Evolutionary conservation across 345 rosid genomes (phyloP), one percentile per base, ranked within the genome.

Genomic region (Brassica juncea): DNA sequence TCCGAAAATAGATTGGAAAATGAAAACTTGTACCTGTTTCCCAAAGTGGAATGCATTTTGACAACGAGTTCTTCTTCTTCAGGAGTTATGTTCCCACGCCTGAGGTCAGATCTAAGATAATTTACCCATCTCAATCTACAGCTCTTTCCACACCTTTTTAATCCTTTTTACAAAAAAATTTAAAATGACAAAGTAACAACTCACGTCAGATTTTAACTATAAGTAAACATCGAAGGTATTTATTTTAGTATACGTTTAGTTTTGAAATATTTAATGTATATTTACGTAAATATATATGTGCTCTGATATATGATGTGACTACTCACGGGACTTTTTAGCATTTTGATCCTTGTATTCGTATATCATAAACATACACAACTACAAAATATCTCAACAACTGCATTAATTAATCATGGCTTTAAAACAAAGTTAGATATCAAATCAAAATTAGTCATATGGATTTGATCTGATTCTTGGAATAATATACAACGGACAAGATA

Each of bases 121-220:
- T 94, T 94, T 61, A 91, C 87, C 98, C 98, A 94, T 80, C 98
- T 82, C 76, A 94, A 81, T 77, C 97, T 81, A 84, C 98, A 94
- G 68, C 98, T 92, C 83, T 92, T 94, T 27, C 97, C 98, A 28
- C 98, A 94, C 81, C 98, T 89, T 68, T 87, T 77, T 52, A 94
- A 80, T 27, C 98, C 98, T 62, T 76, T 68, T 44, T 28, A 25
- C 34, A 52, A 21, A 2, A 0, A 23, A 12, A 23, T 0, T 23
- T 19, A 16, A 14, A 55, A 25, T 62, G 12, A 68, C 2, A 44
- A 54, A 34, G 25, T n/a, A 59, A 1, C 11, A 66, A 3, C 6
- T 19, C 12, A 70, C 3, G 19, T 60, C 70, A 66, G 35, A 65
- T 23, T 42, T 14, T 58, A 15, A 0, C 2, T 65, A 1, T 23